Evolutionary conservation across 2,329 filamentous ascomycete species (phyloP).

Genomic region (Sporothrix variecibatus): DNA sequence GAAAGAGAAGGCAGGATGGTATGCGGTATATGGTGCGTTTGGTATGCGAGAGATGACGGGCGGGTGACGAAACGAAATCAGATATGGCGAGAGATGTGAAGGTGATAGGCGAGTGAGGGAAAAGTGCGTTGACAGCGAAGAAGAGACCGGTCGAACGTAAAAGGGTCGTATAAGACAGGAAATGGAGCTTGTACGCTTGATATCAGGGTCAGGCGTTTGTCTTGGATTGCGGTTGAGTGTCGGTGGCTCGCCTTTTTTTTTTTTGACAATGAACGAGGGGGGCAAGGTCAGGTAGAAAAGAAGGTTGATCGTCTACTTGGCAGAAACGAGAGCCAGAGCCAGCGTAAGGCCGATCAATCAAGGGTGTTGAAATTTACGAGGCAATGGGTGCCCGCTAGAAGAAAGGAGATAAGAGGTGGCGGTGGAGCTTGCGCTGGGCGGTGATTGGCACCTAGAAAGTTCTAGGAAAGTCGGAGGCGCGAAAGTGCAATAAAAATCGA

Average conservation of each 20-base stretch:
- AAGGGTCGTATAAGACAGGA: not conserved
- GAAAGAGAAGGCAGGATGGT: not conserved
- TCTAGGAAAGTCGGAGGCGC: not conserved
- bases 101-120: not conserved
- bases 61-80: not conserved
- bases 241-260: not conserved
- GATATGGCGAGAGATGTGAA: not conserved
- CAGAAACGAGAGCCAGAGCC: not conserved
- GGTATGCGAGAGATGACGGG: not conserved
- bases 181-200: not conserved
- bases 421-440: conserved; percentile 3
- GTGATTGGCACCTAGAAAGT: conserved; percentile 5
- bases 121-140: not conserved
- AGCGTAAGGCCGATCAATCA: conserved; percentile 19
- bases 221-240: not conserved
- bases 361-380: not conserved
- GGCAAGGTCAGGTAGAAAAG: conserved; percentile 16
- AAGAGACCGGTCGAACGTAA: not conserved
- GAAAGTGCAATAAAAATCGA: not conserved
- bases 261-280: conserved; percentile 7
- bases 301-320: conserved; percentile 16
- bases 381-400: not conserved
- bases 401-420: conserved; percentile 19
- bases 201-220: conserved; percentile 1
- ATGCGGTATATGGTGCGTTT: not conserved